phyloP scores from a whole-genome alignment of 2,329 filamentous ascomycete genomes.

The Juglanconis sp. region DNA sequence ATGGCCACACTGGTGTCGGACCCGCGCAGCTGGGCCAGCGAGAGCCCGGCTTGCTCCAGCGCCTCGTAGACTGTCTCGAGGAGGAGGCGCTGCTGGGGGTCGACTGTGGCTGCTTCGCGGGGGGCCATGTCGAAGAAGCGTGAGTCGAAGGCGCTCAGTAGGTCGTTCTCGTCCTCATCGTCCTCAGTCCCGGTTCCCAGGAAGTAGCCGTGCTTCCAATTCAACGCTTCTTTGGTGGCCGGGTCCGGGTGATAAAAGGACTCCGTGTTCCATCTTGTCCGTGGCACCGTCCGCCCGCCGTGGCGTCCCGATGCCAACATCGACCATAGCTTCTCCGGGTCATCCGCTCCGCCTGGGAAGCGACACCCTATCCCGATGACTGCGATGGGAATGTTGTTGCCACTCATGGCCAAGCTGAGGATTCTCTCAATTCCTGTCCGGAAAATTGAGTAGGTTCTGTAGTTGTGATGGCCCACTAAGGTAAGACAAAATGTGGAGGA shows the following conservation, averaged over 20 bases:
- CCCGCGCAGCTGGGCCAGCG: constrained; percentile 27
- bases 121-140: constrained; percentile 16
- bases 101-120: constrained; percentile 14
- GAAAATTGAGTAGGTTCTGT: too few relatives aligned
- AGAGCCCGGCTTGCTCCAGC: constrained; percentile 31
- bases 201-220: constrained; percentile 31
- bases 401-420: too few relatives aligned
- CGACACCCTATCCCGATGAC: constrained; percentile 6
- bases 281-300: constrained; percentile 29
- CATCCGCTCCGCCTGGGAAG: constrained; percentile 2
- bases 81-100: constrained; percentile 30
- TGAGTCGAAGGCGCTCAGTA: constrained; percentile 28
- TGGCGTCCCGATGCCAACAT: constrained; percentile 26
- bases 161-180: neutral
- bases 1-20: constrained; percentile 31
- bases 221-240: constrained; percentile 30
- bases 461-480: too few relatives aligned
- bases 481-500: too few relatives aligned
- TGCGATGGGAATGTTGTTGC: neutral
- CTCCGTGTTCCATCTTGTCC: constrained; percentile 30
- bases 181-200: constrained; percentile 25
- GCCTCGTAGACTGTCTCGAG: constrained; percentile 33
- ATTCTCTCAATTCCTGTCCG: too few relatives aligned
- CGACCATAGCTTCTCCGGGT: constrained; percentile 25
- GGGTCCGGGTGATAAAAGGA: constrained; percentile 33